These are phyloP conservation scores for Psilocybe azurescens DNA, from an alignment of 768 basidiomycete genomes.

Conservation along the genomic window DNA sequence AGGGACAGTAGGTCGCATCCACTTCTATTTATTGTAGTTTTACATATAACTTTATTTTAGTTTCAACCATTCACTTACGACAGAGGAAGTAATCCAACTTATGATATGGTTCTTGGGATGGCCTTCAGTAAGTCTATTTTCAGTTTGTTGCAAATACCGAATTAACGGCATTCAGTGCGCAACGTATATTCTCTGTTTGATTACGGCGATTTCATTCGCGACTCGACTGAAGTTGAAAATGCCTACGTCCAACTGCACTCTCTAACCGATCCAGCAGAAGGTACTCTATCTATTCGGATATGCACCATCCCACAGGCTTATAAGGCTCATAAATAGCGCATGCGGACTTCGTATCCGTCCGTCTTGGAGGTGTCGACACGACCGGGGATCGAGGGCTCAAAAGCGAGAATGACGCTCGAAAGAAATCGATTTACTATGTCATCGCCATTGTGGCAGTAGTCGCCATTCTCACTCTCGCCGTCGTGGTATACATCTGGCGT, in stretches of 20 bases:
- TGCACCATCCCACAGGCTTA: background rate
- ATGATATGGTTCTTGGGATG: constrained; percentile 77
- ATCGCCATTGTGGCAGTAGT: constrained; percentile 17
- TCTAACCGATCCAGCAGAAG: constrained; percentile 51
- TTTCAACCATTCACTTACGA: constrained; percentile 72
- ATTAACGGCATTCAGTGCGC: constrained; percentile 48
- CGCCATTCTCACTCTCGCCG: constrained; percentile 12
- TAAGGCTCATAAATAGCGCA: constrained; percentile 32
- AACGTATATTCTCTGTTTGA: constrained; percentile 69
- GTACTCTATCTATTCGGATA: constrained; percentile 23
- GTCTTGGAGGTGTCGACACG: constrained; percentile 38
- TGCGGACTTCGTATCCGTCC: constrained; percentile 38
- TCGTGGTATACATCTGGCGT: constrained; percentile 18
- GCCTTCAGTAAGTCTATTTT: constrained; percentile 58
- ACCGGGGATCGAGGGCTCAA: constrained; percentile 13
- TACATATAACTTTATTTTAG: constrained; percentile 35
- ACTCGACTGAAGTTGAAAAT: constrained; percentile 37
- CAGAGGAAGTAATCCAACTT: constrained; percentile 43
- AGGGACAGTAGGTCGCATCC: constrained; percentile 39
- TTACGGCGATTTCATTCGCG: constrained; percentile 65
- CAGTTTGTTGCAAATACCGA: constrained; percentile 1
- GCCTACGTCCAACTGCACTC: constrained; percentile 73
- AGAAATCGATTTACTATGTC: constrained; percentile 5
- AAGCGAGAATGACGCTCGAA: background rate
- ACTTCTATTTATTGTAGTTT: background rate